A percentile compares a stretch with the other conserved stretches of the same genome.
These are phyloP conservation scores for Grosmannia penicillata DNA, from an alignment of 2,329 filamentous ascomycete species.

Conservation along the genomic window DNA sequence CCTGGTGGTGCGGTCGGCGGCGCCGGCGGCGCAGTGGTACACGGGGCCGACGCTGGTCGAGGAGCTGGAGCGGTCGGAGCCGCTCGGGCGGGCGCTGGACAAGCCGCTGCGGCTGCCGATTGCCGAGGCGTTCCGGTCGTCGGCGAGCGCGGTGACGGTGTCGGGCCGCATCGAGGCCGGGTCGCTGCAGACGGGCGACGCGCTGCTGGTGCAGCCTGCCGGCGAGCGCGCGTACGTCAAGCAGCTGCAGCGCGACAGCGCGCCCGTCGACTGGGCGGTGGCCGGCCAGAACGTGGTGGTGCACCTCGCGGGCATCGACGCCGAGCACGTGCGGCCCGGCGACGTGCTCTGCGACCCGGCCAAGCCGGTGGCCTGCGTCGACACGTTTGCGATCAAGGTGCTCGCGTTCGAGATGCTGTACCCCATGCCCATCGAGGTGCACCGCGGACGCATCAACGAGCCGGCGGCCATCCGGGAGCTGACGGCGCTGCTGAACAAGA, in stretches of 20 bases:
- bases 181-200: slow-evolving; percentile 70
- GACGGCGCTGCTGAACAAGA: slow-evolving; percentile 63
- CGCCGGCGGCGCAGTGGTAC: slow-evolving; percentile 60
- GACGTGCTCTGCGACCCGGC: slow-evolving; percentile 69
- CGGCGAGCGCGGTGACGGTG: slow-evolving; percentile 70
- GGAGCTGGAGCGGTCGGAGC: slow-evolving; percentile 71
- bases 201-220: slow-evolving; percentile 64
- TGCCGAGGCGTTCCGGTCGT: slow-evolving; percentile 69
- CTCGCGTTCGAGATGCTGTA: slow-evolving; percentile 81
- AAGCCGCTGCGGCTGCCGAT: slow-evolving; percentile 79
- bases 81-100: slow-evolving; percentile 53
- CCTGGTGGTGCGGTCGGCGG: slow-evolving; percentile 45
- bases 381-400: slow-evolving; percentile 66
- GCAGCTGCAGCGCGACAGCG: slow-evolving; percentile 56
- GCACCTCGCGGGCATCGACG: slow-evolving; percentile 75
- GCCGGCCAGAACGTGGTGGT: slow-evolving; percentile 79
- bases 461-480: slow-evolving; percentile 61
- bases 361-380: slow-evolving; percentile 54
- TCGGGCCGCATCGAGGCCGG: slow-evolving; percentile 78
- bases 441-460: slow-evolving; percentile 68
- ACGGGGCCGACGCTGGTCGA: slow-evolving; percentile 63
- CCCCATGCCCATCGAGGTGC: slow-evolving; percentile 80
- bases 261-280: slow-evolving; percentile 30
- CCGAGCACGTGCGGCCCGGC: slow-evolving; percentile 65
- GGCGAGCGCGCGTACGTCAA: slow-evolving; percentile 71